phyloP scores from a whole-genome alignment of 2,329 filamentous ascomycete genomes.

The Exutisphaerella laricina region DNA sequence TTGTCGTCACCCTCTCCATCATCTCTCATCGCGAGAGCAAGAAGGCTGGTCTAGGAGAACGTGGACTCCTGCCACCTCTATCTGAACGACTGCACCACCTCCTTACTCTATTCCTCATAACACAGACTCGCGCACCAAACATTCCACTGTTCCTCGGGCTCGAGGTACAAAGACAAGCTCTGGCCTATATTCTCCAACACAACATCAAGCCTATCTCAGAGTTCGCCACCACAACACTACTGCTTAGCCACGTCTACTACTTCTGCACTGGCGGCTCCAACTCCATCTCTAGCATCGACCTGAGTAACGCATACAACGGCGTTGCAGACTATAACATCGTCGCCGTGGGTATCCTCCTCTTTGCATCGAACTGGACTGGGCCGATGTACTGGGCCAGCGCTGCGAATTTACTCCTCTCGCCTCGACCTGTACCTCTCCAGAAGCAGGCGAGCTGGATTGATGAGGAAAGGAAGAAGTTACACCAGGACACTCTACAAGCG shows the following conservation, averaged over 20 bases:
- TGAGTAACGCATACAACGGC: conserved; percentile 94
- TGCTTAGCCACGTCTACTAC: conserved; percentile 77
- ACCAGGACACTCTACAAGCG: conserved; percentile 18
- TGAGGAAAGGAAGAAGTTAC: conserved; percentile 27
- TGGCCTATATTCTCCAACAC: conserved; percentile 23
- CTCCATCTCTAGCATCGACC: conserved; percentile 89
- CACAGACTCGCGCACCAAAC: conserved; percentile 79
- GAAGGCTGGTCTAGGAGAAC: conserved; percentile 5
- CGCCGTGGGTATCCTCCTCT: conserved; percentile 78
- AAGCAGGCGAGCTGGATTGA: conserved; percentile 24
- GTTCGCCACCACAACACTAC: conserved; percentile 62
- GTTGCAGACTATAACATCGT: conserved; percentile 71
- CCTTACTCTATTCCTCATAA: conserved; percentile 72
- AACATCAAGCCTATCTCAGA: conserved; percentile 6
- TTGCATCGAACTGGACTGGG: conserved; percentile 85
- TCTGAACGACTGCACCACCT: conserved; percentile 53
- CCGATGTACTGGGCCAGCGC: conserved; percentile 80
- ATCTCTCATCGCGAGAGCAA: conserved; percentile 14
- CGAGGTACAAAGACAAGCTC: conserved; percentile 47
- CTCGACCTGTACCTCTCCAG: background rate
- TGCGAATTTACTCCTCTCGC: conserved; percentile 44
- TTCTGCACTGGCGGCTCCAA: conserved; percentile 90
- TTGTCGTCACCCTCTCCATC: conserved; percentile 25
- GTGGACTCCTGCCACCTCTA: conserved; percentile 22
- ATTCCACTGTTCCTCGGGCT: conserved; percentile 79